phyloP scores from a whole-genome alignment of 257 asterid species.

The Solanum pennellii region DNA sequence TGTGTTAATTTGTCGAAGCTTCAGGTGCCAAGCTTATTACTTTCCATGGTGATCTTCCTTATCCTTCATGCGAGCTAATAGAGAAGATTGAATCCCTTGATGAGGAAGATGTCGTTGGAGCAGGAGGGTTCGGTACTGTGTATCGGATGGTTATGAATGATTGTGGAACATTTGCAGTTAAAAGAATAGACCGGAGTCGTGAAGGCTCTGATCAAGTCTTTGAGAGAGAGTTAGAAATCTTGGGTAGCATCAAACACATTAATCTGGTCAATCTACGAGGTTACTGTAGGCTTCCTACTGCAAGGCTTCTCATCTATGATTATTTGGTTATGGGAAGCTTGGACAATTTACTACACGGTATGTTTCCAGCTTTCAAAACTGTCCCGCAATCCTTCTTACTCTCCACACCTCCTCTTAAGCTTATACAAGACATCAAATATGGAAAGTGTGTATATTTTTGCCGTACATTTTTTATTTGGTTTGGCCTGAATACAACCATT shows the following conservation, averaged over 20 bases:
- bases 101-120: slow-evolving; percentile 87
- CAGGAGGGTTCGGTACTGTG: slow-evolving; percentile 98
- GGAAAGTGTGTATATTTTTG: not conserved
- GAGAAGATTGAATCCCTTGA: slow-evolving; percentile 88
- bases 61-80: slow-evolving; percentile 88
- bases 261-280: slow-evolving; percentile 91
- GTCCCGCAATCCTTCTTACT: not conserved
- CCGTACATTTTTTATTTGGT: not conserved
- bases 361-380: not conserved
- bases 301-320: slow-evolving; percentile 87
- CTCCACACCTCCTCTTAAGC: not conserved
- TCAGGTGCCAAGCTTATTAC: slow-evolving; percentile 87
- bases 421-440: not conserved
- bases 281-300: slow-evolving; percentile 82
- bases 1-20: not conserved
- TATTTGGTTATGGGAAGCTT: slow-evolving; percentile 89
- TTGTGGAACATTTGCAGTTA: slow-evolving; percentile 92
- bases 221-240: slow-evolving; percentile 88
- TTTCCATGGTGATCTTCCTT: slow-evolving; percentile 97
- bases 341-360: slow-evolving; percentile 85
- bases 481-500: not conserved
- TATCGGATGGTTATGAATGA: slow-evolving; percentile 98
- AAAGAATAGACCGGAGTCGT: slow-evolving; percentile 72
- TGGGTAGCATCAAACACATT: slow-evolving; percentile 89
- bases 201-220: slow-evolving; percentile 93